Conservation (phyloP, 768 basidiomycete genomes). For the Lentinula sp. region DNA sequence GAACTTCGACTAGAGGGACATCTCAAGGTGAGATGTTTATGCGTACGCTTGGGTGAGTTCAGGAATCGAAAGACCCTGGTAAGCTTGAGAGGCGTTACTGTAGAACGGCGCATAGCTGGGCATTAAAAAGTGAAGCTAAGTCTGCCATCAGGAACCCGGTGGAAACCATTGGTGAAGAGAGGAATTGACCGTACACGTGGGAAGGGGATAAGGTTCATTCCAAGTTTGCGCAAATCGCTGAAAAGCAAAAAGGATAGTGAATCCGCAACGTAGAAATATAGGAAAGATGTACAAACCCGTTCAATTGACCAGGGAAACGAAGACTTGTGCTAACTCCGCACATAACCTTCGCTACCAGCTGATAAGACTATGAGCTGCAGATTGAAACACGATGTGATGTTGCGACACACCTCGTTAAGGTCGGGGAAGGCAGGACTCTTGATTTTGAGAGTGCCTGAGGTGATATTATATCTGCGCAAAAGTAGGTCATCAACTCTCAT, state of each 20-base stretch:
- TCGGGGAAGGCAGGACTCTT: slow-evolving; percentile 58
- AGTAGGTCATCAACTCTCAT: not conserved
- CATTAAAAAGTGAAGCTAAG: slow-evolving; percentile 91
- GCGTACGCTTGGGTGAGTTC: slow-evolving; percentile 74
- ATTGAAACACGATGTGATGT: not conserved
- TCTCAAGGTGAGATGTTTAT: not conserved
- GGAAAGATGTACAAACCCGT: slow-evolving; percentile 48
- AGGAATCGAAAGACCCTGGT: slow-evolving; percentile 51
- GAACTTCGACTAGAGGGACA: not conserved
- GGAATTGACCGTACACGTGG: slow-evolving; percentile 57
- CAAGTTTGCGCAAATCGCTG: slow-evolving; percentile 84
- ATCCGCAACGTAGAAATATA: not conserved
- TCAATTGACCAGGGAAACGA: slow-evolving; percentile 91
- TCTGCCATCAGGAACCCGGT: slow-evolving; percentile 1
- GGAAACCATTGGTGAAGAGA: not conserved
- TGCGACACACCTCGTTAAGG: slow-evolving; percentile 51
- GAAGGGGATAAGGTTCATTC: slow-evolving; percentile 94
- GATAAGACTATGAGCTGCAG: not conserved
- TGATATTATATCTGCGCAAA: slow-evolving; percentile 61
- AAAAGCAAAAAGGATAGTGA: not conserved
- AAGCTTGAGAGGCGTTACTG: slow-evolving; percentile 56
- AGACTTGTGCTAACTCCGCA: slow-evolving; percentile 89
- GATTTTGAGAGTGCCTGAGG: slow-evolving; percentile 57
- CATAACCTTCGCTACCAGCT: slow-evolving; percentile 88
- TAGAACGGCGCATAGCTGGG: slow-evolving; percentile 91